Evolutionary conservation across 257 asterid species (phyloP).

Genomic region (Nemophila menziesii): DNA sequence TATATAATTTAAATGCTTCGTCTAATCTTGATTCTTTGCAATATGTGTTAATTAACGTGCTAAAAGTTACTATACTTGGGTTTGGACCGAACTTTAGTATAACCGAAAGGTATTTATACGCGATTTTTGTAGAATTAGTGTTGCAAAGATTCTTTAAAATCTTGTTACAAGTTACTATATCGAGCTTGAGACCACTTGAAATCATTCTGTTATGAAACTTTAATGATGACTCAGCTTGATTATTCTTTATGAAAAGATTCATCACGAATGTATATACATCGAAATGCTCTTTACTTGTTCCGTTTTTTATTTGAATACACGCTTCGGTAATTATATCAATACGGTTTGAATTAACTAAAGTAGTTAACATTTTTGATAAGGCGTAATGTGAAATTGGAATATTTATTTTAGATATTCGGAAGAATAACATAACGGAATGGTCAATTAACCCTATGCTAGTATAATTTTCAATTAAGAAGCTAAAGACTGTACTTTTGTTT

Average conservation of each 20-base stretch:
- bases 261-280: slow-evolving; percentile 22
- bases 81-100: slow-evolving; percentile 27
- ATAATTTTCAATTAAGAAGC: slow-evolving; percentile 25
- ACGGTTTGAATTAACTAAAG: slow-evolving; percentile 15
- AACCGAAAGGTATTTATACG: slow-evolving; percentile 16
- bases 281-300: slow-evolving; percentile 5
- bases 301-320: slow-evolving; percentile 6
- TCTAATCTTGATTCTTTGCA: slow-evolving; percentile 22
- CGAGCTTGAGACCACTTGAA: slow-evolving; percentile 15
- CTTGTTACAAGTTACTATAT: slow-evolving; percentile 27
- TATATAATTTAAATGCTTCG: slow-evolving; percentile 27
- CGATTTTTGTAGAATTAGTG: slow-evolving; percentile 8
- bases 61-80: slow-evolving; percentile 34
- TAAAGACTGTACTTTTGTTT: slow-evolving; percentile 12
- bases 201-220: slow-evolving; percentile 21
- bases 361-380: slow-evolving; percentile 14
- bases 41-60: slow-evolving; percentile 22
- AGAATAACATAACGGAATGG: slow-evolving; percentile 17
- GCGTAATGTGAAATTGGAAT: slow-evolving; percentile 15
- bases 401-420: slow-evolving; percentile 17
- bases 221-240: slow-evolving; percentile 15
- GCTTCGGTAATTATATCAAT: slow-evolving; percentile 14
- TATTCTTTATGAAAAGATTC: slow-evolving; percentile 26
- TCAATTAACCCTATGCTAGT: slow-evolving; percentile 20
- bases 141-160: slow-evolving; percentile 16